Evolutionary conservation across 177 flowering plant genomes (phyloP), one percentile per base, ranked within the genome.

Genomic region (Viscum album): DNA sequence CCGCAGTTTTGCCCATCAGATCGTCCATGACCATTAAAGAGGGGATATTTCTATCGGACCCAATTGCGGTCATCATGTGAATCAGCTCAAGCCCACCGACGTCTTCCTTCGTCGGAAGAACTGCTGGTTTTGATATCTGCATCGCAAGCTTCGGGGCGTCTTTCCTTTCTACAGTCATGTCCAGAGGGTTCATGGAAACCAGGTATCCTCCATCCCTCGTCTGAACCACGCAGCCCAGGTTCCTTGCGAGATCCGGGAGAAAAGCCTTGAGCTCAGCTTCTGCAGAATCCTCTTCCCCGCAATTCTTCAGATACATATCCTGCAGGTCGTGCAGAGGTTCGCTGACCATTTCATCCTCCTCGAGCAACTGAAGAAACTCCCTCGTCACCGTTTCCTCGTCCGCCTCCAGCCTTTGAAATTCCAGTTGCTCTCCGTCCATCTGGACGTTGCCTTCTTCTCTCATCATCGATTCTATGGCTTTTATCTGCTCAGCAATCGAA

Each of bases 351-450:
- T 81, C 92, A 71, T 83, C 87, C 7, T 71, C 86, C 78, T 93
- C 97, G 4, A 93, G 96, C 91, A 88, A 71, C 74, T 88, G 92
- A 61, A 93, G 89, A 71, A 93, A 93, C 62, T 93, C 98, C 76
- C 74, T 78, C 0, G 98, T 93, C 15, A 90, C 92, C 0, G 81
- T 87, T 75, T 93, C 97, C 77, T 93, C 97, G 0, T 90, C 96
- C 37, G 86, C 94, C 70, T 90, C 97, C 36, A 93, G 76, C 69
- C 78, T 75, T 52, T 85, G 88, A 30, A 88, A 80, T 30, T 68
- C 82, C 5, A 79, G 71, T 69, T 84, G 88, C 69, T 84, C 89
- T 60, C 79, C 87, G 17, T 85, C 86, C 36, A 67, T 61, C 68
- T 79, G 79, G 67, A n/a, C 71, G 23, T 68, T 56, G 34, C 74